A percentile compares a stretch with the other conserved stretches of the same genome.
Conservation (phyloP, 805 yeast species). For the Nakazawaea populi region DNA sequence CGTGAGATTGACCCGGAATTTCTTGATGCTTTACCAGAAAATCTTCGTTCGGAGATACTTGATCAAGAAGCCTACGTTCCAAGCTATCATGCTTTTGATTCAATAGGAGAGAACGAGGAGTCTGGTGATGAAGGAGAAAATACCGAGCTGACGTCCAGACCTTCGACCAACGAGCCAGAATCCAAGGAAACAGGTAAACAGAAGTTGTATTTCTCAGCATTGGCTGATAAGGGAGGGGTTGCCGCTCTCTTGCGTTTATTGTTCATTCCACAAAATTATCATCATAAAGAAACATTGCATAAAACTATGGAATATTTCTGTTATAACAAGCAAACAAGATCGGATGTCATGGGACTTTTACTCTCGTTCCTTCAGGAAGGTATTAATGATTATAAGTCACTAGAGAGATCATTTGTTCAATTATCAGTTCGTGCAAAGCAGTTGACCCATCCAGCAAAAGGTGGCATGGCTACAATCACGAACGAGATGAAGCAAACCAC, state of each 20-base stretch:
- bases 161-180: neutral
- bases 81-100: conserved; percentile 24
- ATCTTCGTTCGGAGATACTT: conserved; percentile 54
- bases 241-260: conserved; percentile 66
- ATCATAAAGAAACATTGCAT: conserved; percentile 57
- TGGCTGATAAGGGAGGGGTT: conserved; percentile 71
- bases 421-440: conserved; percentile 44
- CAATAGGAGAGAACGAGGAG: conserved; percentile 10
- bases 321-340: conserved; percentile 69
- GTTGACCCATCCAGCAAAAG: conserved; percentile 11
- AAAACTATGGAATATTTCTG: conserved; percentile 64
- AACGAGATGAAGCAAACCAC: conserved; percentile 9
- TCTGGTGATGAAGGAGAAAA: conserved; percentile 18
- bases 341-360: conserved; percentile 65
- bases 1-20: conserved; percentile 78
- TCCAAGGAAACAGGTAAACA: conserved; percentile 22
- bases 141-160: conserved; percentile 5
- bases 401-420: conserved; percentile 57
- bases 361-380: conserved; percentile 74
- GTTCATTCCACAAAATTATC: conserved; percentile 65
- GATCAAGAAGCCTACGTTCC: conserved; percentile 48
- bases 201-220: conserved; percentile 49
- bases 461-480: neutral
- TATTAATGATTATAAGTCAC: conserved; percentile 47
- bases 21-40: conserved; percentile 71